These are phyloP conservation scores for Harrya chromipes DNA, from an alignment of 768 basidiomycete species.

Conservation along the genomic window DNA sequence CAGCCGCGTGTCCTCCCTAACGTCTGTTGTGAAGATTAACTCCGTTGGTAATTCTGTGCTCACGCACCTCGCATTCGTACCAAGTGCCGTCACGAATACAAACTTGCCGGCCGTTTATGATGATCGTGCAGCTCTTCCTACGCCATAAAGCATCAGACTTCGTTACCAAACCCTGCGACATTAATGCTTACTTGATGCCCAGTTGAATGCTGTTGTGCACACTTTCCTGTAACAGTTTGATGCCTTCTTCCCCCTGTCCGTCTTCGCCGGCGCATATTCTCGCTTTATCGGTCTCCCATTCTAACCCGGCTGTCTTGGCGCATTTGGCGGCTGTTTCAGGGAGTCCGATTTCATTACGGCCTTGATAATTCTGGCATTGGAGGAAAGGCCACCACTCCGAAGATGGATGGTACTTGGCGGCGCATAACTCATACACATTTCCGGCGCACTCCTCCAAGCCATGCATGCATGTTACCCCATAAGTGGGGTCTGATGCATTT, in stretches of 20 bases:
- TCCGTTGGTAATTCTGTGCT: conserved; percentile 20
- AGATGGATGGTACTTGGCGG: conserved; percentile 51
- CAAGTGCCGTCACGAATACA: conserved; percentile 78
- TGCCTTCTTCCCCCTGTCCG: conserved; percentile 60
- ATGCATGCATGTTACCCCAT: conserved; percentile 82
- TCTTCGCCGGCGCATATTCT: conserved; percentile 59
- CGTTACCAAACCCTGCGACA: neutral
- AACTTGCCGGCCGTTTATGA: conserved; percentile 64
- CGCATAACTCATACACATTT: conserved; percentile 88
- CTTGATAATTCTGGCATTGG: conserved; percentile 74
- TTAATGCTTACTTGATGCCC: conserved; percentile 52
- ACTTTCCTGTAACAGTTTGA: conserved; percentile 61
- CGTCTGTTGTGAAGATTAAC: conserved; percentile 23
- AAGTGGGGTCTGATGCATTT: conserved; percentile 61
- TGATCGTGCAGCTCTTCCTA: conserved; percentile 85
- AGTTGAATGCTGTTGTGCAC: conserved; percentile 41
- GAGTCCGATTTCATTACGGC: conserved; percentile 56
- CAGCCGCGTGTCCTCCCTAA: conserved; percentile 69
- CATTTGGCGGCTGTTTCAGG: conserved; percentile 65
- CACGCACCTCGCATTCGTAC: conserved; percentile 73
- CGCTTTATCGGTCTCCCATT: conserved; percentile 61
- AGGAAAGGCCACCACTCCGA: conserved; percentile 81
- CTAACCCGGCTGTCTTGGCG: conserved; percentile 57
- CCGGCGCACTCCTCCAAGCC: conserved; percentile 81
- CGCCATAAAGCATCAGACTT: conserved; percentile 7